Evolutionary conservation across 2,329 filamentous ascomycete species (phyloP), one percentile per base, ranked within the genome.

Genomic region (Exophiala lecanii-corni): DNA sequence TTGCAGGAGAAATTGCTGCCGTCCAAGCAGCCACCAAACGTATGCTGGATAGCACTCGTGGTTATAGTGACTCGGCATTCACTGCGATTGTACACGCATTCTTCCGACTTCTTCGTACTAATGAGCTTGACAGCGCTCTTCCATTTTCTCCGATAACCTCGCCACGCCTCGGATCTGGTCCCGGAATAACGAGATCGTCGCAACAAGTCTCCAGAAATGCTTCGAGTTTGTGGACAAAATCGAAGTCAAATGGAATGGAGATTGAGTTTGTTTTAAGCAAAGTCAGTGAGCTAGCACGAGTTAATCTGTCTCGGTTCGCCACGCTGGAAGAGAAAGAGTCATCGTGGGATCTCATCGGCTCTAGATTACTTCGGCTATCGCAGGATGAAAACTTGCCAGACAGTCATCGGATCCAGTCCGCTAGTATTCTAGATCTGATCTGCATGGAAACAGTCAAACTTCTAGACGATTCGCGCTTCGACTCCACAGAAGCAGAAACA

Each of bases 41-140:
- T 50, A 72, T 98, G 13, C 82, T 97, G 45, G 92, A 97, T 61
- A 95, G 89, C 64, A 97, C 89, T 0, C 74, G 84, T 12, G 89
- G 96, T 55, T 97, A 94, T 57, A 87, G 89, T 0, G 89, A 91
- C 51, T 74, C 81, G 12, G 74, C 88, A 0, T 97, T 97, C 56
- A 69, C 84, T 4, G 79, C 86, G 50, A 79, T 97, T 7, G 41
- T 51, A 6, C 36, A 41, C 12, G 40, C 51, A 10, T 36, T 54
- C n/a, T 43, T 54, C 25, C 48, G 51, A 17, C 39, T 54, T 3
- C 41, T 54, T 5, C 48, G 51, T 20, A 39, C 49, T 12, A 26
- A 19, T 20, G 51, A 66, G 31, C 18, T 49, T n/a, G 54, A 82
- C 58, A 74, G 79, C 51, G 69, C 21, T 16, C n/a, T 38, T 7